phyloP scores from a whole-genome alignment of 2,329 filamentous ascomycete genomes.

The Lachnellula occidentalis region DNA sequence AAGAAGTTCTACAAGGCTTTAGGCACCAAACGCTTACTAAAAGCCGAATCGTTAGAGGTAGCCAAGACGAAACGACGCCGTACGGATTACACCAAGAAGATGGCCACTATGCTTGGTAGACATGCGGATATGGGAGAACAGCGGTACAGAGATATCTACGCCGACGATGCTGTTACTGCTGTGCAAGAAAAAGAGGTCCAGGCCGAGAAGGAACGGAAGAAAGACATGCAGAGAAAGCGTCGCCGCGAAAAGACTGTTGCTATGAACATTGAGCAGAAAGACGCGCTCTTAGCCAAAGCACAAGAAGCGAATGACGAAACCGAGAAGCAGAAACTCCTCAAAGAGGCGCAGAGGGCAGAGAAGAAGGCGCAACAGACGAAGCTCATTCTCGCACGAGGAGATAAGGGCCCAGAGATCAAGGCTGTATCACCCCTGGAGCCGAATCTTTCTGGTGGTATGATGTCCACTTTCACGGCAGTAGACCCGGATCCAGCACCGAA shows the following conservation, averaged over 20 bases:
- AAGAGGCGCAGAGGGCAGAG: constrained; percentile 82
- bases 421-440: constrained; percentile 67
- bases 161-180: constrained; percentile 74
- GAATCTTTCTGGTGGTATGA: constrained; percentile 78
- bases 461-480: constrained; percentile 70
- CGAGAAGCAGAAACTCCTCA: constrained; percentile 73
- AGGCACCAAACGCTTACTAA: constrained; percentile 60
- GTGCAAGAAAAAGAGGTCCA: constrained; percentile 86
- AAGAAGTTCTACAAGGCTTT: constrained; percentile 49
- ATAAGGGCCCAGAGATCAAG: constrained; percentile 67
- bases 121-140: constrained; percentile 69
- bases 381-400: constrained; percentile 78
- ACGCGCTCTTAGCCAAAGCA: constrained; percentile 73
- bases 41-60: constrained; percentile 58
- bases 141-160: constrained; percentile 71
- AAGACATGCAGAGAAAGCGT: constrained; percentile 98
- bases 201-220: constrained; percentile 97
- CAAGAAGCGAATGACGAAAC: constrained; percentile 74
- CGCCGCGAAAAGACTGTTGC: constrained; percentile 94
- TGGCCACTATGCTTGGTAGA: constrained; percentile 56
- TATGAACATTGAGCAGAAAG: constrained; percentile 85
- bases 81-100: constrained; percentile 52
- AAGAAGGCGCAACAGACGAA: constrained; percentile 92
- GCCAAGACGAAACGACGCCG: constrained; percentile 58
- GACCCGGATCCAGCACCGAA: constrained; percentile 41